Percentiles rank a stretch among this genome's conserved stretches.
These are phyloP conservation scores for Monilinia vaccinii-corymbosi DNA, from an alignment of 2,329 filamentous ascomycete species.

Conservation along the genomic window DNA sequence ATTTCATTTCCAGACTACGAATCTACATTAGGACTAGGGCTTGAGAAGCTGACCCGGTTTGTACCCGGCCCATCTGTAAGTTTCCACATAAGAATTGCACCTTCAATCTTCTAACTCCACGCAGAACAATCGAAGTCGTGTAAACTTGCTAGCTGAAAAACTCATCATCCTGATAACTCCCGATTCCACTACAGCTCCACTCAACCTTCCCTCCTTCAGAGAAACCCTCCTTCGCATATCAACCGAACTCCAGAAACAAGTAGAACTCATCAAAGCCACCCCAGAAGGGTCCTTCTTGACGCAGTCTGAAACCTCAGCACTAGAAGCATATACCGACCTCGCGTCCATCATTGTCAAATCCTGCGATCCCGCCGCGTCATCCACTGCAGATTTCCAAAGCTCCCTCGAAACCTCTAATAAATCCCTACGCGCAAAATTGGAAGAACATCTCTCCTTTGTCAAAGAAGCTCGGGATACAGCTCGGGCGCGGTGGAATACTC, in stretches of 20 bases:
- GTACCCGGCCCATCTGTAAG: slow-evolving; percentile 23
- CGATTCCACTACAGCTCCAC: neutral
- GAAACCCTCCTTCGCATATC: neutral
- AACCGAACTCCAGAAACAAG: slow-evolving; percentile 2
- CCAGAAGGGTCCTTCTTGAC: slow-evolving; percentile 13
- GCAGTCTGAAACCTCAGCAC: slow-evolving; percentile 15
- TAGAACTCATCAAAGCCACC: neutral
- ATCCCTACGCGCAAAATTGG: slow-evolving; percentile 13
- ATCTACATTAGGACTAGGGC: slow-evolving; percentile 13
- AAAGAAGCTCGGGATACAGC: neutral
- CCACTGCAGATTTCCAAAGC: neutral
- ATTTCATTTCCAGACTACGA: slow-evolving; percentile 29
- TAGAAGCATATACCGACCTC: slow-evolving; percentile 17
- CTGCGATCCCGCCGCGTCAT: slow-evolving; percentile 13
- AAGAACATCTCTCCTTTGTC: slow-evolving; percentile 10
- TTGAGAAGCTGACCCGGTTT: slow-evolving; percentile 23
- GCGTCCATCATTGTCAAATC: slow-evolving; percentile 17
- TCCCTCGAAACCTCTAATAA: slow-evolving; percentile 17
- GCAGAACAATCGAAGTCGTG: slow-evolving; percentile 18
- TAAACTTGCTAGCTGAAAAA: slow-evolving; percentile 18
- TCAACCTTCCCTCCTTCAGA: neutral
- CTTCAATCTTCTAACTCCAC: slow-evolving; percentile 11
- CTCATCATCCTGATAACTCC: slow-evolving; percentile 16
- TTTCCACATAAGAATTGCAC: neutral
- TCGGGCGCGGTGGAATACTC: slow-evolving; percentile 4